Base-by-base conservation (phyloP, 192 early-diverging fungal species). In the Coemansia sp. region DNA sequence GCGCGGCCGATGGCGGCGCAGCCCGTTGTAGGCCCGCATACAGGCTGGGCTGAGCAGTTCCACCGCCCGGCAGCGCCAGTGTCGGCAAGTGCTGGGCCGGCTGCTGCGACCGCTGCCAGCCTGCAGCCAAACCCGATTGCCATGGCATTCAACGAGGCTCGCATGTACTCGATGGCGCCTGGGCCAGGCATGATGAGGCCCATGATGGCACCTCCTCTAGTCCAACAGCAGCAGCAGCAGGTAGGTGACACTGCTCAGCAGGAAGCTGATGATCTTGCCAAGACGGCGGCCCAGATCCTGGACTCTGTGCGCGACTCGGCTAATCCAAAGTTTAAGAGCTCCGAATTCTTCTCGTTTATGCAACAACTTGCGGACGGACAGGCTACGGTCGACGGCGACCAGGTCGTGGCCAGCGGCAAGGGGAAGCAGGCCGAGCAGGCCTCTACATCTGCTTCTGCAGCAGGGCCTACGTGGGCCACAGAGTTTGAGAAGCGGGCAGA, bases 311-410 rank as follows among this genome's bases (percentile, higher is more conserved):
- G 80, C 23, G 65, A 56, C n/a, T 75, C 84, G 4, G 68, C 79
- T 31, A 94, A 96, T 45, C 91, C 95, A 23, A 98, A 98, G 68
- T 93, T 99, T 54, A 84, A 86, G 50, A 80, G 86, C 44, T 94
- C 90, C 12, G 81, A 89, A 31, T 99, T 99, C 51, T 65, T 97
- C 68, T 80, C 78, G 10, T 85, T 99, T 61, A 98, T 99, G 92
- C 78, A 88, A 44, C 80, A 92, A 56, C 71, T 99, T 34, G 78
- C 90, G 14, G 90, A 99, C 75, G 75, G 82, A 14, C 84, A 96
- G 62, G 80, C 95, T 1, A 80, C 79, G 5, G 88, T 99, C 37
- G 87, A 88, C 47, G 90, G 88, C 25, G 85, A 95, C 53, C 88
- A 93, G 64, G 73, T 99, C 14, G 72, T 78, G 25, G 28, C 68